Base-by-base conservation (phyloP, 345 rosid species). In the Rhizophora apiculata region DNA sequence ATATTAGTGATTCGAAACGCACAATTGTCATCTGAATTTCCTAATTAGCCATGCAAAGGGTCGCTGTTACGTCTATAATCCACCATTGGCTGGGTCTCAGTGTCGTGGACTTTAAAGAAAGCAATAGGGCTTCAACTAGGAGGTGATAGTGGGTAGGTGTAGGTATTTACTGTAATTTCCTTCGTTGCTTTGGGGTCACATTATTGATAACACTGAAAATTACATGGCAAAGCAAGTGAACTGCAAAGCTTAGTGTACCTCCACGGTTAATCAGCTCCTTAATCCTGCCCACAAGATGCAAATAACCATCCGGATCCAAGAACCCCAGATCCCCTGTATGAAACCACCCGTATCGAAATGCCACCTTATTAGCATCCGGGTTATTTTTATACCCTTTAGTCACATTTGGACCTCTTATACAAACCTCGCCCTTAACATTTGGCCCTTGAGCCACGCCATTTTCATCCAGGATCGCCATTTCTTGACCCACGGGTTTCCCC, bases 181-280 rank as follows among this genome's bases (percentile, higher is more conserved):
- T 39, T 39, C 46, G 2, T 2, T 9, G 3, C 10, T 39, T 0
- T 39, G 46, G 46, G 46, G 15, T 15, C 46, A 39, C 46, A 10
- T 39, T 1, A 10, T 39, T 11, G 15, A 39, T 10, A 39, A 11
- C 49, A 15, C 18, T 13, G 18, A 13, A 43, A 43, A 43, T 43
- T 4, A 13, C 19, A 13, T 0, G 49, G 4, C 48, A 39, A 39
- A 11, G 4, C 15, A 39, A 39, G 37, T 26, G 10, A 61, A 10
- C 43, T 10, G 29, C 15, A 6, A 6, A 15, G 49, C 49, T 43
- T 15, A 15, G 16, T 15, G 20, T 69, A 92, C 98, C 98, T 80
- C 98, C 98, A 65, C 97, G 97, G 81, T 94, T 94, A 71, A 94
- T 87, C 39, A 94, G 96, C 84, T 94, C 98, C 88, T 94, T 94